Conservation (phyloP, 331 rosid species). For the Erythrophleum ivorense region DNA sequence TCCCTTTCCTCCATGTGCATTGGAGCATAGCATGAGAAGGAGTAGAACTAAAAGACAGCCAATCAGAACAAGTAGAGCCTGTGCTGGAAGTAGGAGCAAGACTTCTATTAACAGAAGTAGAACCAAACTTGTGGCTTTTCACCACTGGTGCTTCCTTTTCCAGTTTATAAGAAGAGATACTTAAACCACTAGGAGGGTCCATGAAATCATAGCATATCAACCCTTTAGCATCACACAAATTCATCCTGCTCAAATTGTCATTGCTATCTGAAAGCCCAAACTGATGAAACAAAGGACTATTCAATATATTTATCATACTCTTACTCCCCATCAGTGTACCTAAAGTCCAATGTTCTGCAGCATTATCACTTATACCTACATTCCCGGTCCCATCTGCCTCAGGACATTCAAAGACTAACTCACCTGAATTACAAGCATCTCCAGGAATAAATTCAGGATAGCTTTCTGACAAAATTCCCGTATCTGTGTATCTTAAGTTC, state of each 20-base stretch:
- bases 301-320: conserved; percentile 60
- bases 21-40: conserved; percentile 69
- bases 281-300: conserved; percentile 59
- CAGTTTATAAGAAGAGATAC: conserved; percentile 46
- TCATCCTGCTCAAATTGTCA: conserved; percentile 36
- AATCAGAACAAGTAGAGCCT: conserved; percentile 50
- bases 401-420: conserved; percentile 64
- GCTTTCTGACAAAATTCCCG: conserved; percentile 40
- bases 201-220: conserved; percentile 42
- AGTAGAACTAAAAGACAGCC: conserved; percentile 43
- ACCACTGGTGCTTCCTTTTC: conserved; percentile 40
- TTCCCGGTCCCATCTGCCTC: conserved; percentile 45
- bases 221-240: conserved; percentile 40
- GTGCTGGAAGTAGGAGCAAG: conserved; percentile 50
- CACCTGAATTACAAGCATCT: conserved; percentile 43
- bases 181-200: conserved; percentile 46
- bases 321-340: conserved; percentile 58
- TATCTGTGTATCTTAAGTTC: conserved; percentile 39
- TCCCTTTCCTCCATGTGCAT: conserved; percentile 69
- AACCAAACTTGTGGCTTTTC: conserved; percentile 43
- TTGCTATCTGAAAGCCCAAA: conserved; percentile 45
- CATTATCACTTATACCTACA: conserved; percentile 49
- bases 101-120: conserved; percentile 41
- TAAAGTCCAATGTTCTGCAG: conserved; percentile 45
- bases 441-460: conserved; percentile 26